These are phyloP conservation scores for Penicillium sp. DNA, from an alignment of 2,329 filamentous ascomycete species.

Conservation along the genomic window DNA sequence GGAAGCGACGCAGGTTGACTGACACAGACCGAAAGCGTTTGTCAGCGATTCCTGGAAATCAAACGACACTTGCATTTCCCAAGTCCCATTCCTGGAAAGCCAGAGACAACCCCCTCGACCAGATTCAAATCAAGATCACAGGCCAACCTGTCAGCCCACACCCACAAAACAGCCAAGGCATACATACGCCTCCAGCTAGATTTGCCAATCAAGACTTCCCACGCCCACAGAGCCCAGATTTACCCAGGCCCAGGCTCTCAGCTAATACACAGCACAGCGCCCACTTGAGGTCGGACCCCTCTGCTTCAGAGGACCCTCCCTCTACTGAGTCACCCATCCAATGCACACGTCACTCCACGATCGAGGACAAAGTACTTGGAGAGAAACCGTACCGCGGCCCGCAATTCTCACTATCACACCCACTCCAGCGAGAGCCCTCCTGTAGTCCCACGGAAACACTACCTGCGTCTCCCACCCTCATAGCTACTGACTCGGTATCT, in stretches of 20 bases:
- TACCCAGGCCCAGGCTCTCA: constrained; percentile 1
- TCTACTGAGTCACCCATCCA: constrained; percentile 7
- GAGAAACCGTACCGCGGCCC: constrained; percentile 20
- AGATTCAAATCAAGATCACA: constrained; percentile 34
- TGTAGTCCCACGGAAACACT: constrained; percentile 11
- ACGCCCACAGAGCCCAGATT: not conserved
- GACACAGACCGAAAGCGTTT: constrained; percentile 38
- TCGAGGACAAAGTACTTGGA: constrained; percentile 37
- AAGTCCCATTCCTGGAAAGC: constrained; percentile 9
- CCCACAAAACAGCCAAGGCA: constrained; percentile 6
- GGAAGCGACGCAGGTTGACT: constrained; percentile 44
- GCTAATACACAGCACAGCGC: not conserved
- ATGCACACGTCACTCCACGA: constrained; percentile 25
- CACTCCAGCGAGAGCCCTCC: not conserved
- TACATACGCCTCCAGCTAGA: not conserved
- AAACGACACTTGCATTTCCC: constrained; percentile 6
- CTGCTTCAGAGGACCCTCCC: not conserved
- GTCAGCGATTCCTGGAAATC: constrained; percentile 13
- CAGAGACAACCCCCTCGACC: constrained; percentile 14
- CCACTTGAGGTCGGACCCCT: not conserved
- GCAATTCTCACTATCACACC: not conserved
- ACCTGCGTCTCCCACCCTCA: constrained; percentile 10
- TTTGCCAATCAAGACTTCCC: not conserved
- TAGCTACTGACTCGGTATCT: constrained; percentile 9
- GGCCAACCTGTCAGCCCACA: constrained; percentile 27